These are phyloP conservation scores for Ophiostoma fasciatum DNA, from an alignment of 2,329 filamentous ascomycete species.

Conservation along the genomic window DNA sequence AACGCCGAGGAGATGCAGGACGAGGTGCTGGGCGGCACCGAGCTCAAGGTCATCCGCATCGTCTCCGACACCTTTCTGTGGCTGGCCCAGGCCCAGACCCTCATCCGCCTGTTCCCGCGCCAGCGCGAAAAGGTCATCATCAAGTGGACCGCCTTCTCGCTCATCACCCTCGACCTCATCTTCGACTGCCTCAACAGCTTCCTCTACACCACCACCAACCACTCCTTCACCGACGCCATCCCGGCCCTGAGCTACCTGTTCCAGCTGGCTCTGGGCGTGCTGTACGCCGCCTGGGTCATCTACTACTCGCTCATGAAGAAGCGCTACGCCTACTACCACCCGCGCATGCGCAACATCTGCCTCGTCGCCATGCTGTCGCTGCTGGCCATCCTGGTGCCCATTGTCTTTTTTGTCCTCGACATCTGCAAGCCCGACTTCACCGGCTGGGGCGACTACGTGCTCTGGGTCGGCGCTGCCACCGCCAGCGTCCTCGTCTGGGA, in stretches of 20 bases:
- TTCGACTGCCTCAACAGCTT: slow-evolving; percentile 92
- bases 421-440: slow-evolving; percentile 74
- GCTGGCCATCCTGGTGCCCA: slow-evolving; percentile 69
- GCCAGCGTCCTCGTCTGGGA: slow-evolving; percentile 97
- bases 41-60: slow-evolving; percentile 79
- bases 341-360: slow-evolving; percentile 77
- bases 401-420: slow-evolving; percentile 87
- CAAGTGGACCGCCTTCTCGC: slow-evolving; percentile 92
- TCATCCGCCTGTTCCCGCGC: slow-evolving; percentile 88
- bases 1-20: slow-evolving; percentile 63
- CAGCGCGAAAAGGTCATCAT: slow-evolving; percentile 97
- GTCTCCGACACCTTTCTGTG: slow-evolving; percentile 94
- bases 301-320: slow-evolving; percentile 90
- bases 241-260: slow-evolving; percentile 86
- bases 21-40: slow-evolving; percentile 66
- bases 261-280: slow-evolving; percentile 67
- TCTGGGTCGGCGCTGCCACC: slow-evolving; percentile 90
- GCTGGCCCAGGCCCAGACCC: slow-evolving; percentile 91
- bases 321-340: slow-evolving; percentile 79
- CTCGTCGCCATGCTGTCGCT: slow-evolving; percentile 68
- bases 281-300: slow-evolving; percentile 88
- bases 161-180: slow-evolving; percentile 79
- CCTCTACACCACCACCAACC: slow-evolving; percentile 34
- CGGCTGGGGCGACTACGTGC: slow-evolving; percentile 87
- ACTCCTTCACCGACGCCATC: slow-evolving; percentile 73